phyloP scores from a whole-genome alignment of 768 basidiomycete species.

The Psilocybe sp. region DNA sequence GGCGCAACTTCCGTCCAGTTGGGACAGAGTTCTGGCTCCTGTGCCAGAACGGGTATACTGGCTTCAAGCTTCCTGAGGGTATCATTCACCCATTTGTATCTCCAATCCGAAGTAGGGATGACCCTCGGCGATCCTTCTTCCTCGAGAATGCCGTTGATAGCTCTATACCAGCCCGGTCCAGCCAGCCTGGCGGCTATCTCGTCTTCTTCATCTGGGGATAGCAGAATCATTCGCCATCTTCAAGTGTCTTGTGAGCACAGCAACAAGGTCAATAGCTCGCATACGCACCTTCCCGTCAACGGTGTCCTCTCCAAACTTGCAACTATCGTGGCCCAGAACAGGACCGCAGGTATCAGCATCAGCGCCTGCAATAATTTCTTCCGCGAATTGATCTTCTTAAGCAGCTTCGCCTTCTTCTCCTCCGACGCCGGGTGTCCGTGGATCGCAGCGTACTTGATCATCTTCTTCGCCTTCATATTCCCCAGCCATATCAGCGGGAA shows the following conservation, averaged over 20 bases:
- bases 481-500: constrained; percentile 66
- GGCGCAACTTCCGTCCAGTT: constrained; percentile 54
- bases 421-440: constrained; percentile 51
- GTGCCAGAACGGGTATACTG: constrained; percentile 65
- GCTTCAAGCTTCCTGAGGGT: constrained; percentile 77
- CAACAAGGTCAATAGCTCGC: neutral
- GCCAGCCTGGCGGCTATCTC: constrained; percentile 79
- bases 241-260: constrained; percentile 3
- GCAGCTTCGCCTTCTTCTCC: constrained; percentile 45
- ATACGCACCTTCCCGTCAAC: constrained; percentile 75
- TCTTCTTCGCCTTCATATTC: constrained; percentile 48
- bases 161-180: constrained; percentile 83
- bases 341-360: constrained; percentile 53
- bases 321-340: constrained; percentile 69
- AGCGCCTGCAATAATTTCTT: constrained; percentile 53
- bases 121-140: constrained; percentile 58
- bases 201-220: constrained; percentile 93
- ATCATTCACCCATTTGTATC: constrained; percentile 81
- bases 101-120: constrained; percentile 82
- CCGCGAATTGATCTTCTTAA: constrained; percentile 46
- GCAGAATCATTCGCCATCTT: constrained; percentile 84
- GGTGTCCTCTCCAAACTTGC: constrained; percentile 78
- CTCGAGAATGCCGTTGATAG: constrained; percentile 77
- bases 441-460: constrained; percentile 48
- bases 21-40: constrained; percentile 51